Percentiles rank a stretch among this genome's conserved stretches.
These are phyloP conservation scores for Centaurea solstitialis DNA, from an alignment of 129 eudicot species.

Conservation along the genomic window DNA sequence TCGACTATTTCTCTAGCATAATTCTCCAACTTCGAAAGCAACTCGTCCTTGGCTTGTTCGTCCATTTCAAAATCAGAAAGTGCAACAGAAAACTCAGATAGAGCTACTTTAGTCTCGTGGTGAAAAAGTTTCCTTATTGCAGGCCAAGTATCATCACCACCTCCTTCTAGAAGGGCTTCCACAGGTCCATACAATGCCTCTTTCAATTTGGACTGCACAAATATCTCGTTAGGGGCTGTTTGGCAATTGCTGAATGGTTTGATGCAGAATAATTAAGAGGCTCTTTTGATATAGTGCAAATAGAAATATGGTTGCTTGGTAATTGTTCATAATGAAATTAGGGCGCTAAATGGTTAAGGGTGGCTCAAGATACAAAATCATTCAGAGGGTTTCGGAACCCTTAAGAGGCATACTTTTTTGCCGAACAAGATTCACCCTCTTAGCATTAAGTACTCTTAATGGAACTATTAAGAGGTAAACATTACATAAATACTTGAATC, in stretches of 20 bases:
- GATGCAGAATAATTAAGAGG: no score
- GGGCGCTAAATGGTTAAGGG: no score
- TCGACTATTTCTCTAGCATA: constrained; percentile 83
- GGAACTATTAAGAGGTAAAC: no score
- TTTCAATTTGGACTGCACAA: constrained; percentile 61
- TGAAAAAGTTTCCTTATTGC: constrained; percentile 77
- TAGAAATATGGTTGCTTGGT: no score
- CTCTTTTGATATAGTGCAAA: no score
- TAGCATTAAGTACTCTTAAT: no score
- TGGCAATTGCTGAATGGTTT: no score
- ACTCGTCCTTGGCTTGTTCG: constrained; percentile 52
- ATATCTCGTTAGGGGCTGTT: neutral
- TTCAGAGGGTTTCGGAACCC: no score
- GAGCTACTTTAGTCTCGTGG: constrained; percentile 65
- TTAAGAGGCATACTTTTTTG: no score
- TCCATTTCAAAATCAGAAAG: constrained; percentile 83
- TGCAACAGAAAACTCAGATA: constrained; percentile 64
- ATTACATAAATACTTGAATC: neutral
- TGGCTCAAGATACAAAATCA: no score
- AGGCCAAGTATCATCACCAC: constrained; percentile 90
- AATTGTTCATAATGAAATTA: no score
- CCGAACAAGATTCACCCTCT: no score
- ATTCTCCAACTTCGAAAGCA: constrained; percentile 57
- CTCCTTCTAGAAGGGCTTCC: constrained; percentile 79
- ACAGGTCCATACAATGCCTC: constrained; percentile 78